phyloP scores from a whole-genome alignment of 805 yeast species.

The Millerozyma miso region DNA sequence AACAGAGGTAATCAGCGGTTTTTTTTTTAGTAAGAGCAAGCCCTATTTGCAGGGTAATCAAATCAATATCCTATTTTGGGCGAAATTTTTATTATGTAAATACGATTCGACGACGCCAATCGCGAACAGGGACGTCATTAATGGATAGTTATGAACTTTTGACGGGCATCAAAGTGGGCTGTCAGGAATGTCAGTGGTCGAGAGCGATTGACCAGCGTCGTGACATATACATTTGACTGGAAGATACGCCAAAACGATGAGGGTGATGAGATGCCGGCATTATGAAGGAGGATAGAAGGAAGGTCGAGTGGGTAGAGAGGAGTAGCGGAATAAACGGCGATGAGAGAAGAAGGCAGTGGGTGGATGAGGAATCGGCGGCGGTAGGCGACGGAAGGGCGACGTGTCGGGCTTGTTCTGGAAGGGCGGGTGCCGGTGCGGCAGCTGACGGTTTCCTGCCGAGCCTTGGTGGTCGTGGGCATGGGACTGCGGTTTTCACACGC shows the following conservation, averaged over 20 bases:
- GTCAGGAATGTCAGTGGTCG: neutral
- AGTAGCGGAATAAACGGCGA: neutral
- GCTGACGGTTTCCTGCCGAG: too few species aligned
- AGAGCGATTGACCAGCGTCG: neutral
- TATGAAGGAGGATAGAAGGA: too few species aligned
- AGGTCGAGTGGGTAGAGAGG: neutral
- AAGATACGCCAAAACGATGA: neutral
- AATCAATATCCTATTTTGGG: slow-evolving; percentile 2
- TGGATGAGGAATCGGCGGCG: neutral
- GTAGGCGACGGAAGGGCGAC: neutral
- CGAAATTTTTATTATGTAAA: slow-evolving; percentile 4
- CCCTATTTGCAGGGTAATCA: neutral
- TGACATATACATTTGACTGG: neutral
- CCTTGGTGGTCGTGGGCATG: too few species aligned
- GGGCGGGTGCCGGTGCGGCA: neutral
- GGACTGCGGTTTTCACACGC: too few species aligned
- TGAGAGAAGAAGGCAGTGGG: neutral
- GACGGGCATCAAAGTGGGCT: neutral
- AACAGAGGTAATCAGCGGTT: neutral
- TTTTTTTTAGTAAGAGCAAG: neutral
- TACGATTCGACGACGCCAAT: slow-evolving; percentile 1
- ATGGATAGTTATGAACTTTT: neutral
- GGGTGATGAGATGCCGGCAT: neutral
- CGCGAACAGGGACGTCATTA: neutral
- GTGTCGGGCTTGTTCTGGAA: neutral